These are phyloP conservation scores for Termitomyces sp. DNA, from an alignment of 768 basidiomycete species.

Conservation along the genomic window DNA sequence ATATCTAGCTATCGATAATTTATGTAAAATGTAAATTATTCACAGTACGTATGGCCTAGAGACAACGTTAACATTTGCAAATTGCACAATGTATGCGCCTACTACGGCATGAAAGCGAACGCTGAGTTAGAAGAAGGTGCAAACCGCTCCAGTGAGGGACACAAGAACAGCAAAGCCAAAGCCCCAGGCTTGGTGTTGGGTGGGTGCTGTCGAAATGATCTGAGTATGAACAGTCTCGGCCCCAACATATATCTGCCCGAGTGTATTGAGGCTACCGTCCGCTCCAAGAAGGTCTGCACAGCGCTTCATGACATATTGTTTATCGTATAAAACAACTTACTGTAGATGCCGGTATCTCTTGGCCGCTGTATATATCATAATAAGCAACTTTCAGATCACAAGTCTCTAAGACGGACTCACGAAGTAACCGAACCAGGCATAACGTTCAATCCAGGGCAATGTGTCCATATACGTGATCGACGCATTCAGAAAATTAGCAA, in stretches of 20 bases:
- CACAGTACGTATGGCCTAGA: not conserved
- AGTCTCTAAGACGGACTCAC: conserved; percentile 21
- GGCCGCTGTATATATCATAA: conserved; percentile 30
- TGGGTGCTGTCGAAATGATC: conserved; percentile 20
- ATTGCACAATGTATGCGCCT: too few species aligned
- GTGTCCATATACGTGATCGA: conserved; percentile 51
- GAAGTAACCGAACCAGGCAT: conserved; percentile 58
- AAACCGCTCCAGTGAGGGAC: conserved; percentile 11
- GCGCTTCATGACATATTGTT: not conserved
- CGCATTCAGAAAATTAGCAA: conserved; percentile 49
- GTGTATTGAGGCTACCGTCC: conserved; percentile 37
- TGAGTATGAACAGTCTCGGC: conserved; percentile 40
- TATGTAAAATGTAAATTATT: not conserved
- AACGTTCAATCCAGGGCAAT: conserved; percentile 54
- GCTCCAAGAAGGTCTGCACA: conserved; percentile 34
- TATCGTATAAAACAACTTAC: conserved; percentile 21
- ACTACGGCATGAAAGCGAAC: too few species aligned
- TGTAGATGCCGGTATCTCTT: conserved; percentile 31
- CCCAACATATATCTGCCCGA: conserved; percentile 41
- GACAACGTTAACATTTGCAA: too few species aligned
- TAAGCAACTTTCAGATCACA: conserved; percentile 4
- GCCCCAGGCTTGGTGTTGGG: conserved; percentile 9
- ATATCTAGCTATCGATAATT: not conserved
- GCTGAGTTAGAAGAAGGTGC: conserved; percentile 5
- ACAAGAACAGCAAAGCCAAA: conserved; percentile 10